Percentiles rank a stretch among this genome's conserved stretches.
Evolutionary conservation across 768 basidiomycete genomes (phyloP).

Genomic region (Tulasnella sp.): DNA sequence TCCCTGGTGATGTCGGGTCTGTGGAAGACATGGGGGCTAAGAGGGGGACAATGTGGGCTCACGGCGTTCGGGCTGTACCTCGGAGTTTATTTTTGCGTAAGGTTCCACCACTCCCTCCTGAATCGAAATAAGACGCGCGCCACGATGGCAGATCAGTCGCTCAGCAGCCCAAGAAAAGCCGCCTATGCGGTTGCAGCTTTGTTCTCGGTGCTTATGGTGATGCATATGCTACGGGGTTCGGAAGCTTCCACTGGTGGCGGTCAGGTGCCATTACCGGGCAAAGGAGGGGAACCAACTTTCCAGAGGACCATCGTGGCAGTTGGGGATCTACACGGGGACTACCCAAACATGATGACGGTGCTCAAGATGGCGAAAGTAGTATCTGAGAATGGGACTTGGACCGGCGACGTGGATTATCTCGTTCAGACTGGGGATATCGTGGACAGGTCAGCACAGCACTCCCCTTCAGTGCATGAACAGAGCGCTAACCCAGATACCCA

Average conservation of each 20-base stretch:
- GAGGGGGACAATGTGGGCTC: too few species aligned
- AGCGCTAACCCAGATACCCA: conserved; percentile 2
- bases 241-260: not conserved
- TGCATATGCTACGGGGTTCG: not conserved
- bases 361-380: conserved; percentile 73
- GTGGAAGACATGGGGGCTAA: conserved; percentile 8
- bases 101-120: not conserved
- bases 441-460: conserved; percentile 52
- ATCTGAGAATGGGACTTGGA: conserved; percentile 68
- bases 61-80: not conserved
- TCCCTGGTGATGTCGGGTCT: not conserved
- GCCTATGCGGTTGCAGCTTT: not conserved
- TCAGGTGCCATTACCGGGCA: not conserved
- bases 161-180: not conserved
- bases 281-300: not conserved
- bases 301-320: conserved; percentile 60
- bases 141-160: not conserved
- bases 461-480: conserved; percentile 15
- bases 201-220: not conserved
- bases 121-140: not conserved
- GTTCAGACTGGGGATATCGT: conserved; percentile 97
- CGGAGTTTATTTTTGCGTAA: not conserved
- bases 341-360: conserved; percentile 69
- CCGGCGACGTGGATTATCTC: conserved; percentile 71
- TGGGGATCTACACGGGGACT: conserved; percentile 87